Base-by-base conservation (phyloP, 1,284 basidiomycete genomes). In the Trichosporon sp. region DNA sequence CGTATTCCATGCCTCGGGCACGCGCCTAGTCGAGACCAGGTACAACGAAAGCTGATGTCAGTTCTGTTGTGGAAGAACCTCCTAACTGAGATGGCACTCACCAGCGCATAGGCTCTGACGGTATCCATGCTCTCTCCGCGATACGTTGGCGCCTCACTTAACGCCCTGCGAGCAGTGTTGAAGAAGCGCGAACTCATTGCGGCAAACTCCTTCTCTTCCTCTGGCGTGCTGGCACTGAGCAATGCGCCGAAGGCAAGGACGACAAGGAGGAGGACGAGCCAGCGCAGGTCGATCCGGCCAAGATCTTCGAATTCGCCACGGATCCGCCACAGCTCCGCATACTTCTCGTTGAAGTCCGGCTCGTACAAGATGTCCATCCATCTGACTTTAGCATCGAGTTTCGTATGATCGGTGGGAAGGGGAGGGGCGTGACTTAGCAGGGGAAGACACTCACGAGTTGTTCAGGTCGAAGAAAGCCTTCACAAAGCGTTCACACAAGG, bases 1-100 rank as follows among this genome's bases (percentile, higher is more conserved):
- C 27, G 68, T 68, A n/a, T 70, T 69, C 74, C 74, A 74, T 4
- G 70, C 70, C 60, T 76, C 73, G 0, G 70, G 66, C 36, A 72
- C 70, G 14, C 72, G 65, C 5, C 74, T 60, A 31, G 68, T 70
- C 21, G 65, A 63, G 19, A 72, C 67, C 37, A 71, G 63, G 58
- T 73, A 73, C 19, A 69, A 61, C 4, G 73, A 68, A 13, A 74
- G 62, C 73, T 74, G 59, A 6, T 1, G 58, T 68, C 27, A 65
- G 64, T n/a, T n/a, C n/a, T n/a, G n/a, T n/a, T n/a, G n/a, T n/a
- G n/a, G n/a, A n/a, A n/a, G n/a, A n/a, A n/a, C n/a, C n/a, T n/a
- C n/a, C 44, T 14, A 27, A 6, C 7, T 25, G 34, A 4, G 4
- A 36, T 31, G 2, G 49, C 23, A 62, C 71, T 56, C 56, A 75